Conservation (phyloP, 2,329 filamentous ascomycete genomes). For the Colletotrichum tropicicola region DNA sequence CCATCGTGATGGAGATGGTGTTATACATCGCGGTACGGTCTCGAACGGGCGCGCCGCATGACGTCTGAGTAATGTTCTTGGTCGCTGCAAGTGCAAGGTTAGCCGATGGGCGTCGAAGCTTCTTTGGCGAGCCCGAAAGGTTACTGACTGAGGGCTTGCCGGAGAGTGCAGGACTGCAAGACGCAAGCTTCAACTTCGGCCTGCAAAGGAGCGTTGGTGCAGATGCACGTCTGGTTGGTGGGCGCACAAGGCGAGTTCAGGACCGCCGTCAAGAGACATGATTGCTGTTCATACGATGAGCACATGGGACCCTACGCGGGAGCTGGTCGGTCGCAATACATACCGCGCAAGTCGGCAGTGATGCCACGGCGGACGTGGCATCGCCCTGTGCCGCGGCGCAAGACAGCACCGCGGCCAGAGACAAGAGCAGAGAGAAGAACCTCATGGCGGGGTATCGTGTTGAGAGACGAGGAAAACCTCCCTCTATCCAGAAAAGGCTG, state of each 20-base stretch:
- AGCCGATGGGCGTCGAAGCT: background rate
- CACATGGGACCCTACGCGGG: background rate
- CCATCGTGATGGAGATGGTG: constrained; percentile 43
- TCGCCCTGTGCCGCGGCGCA: constrained; percentile 18
- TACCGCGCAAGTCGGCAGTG: constrained; percentile 44
- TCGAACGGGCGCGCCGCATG: constrained; percentile 38
- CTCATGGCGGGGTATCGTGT: constrained; percentile 11
- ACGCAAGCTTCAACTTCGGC: constrained; percentile 38
- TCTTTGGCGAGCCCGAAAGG: no score
- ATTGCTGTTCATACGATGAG: constrained; percentile 30
- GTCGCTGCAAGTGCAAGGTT: constrained; percentile 13
- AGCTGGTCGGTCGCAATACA: constrained; percentile 12
- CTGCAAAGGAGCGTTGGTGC: constrained; percentile 38
- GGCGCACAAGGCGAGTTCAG: constrained; percentile 36
- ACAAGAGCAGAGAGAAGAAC: constrained; percentile 16
- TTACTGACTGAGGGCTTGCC: constrained; percentile 41
- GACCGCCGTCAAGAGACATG: constrained; percentile 37
- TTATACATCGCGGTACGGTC: constrained; percentile 44
- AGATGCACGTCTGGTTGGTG: constrained; percentile 42
- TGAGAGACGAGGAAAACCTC: background rate
- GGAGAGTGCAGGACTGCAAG: constrained; percentile 38
- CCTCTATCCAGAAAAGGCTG: background rate
- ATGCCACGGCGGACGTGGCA: constrained; percentile 26
- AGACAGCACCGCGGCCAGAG: constrained; percentile 15
- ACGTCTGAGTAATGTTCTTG: constrained; percentile 34